These are phyloP conservation scores for Pyrenophora seminiperda DNA, from an alignment of 2,329 filamentous ascomycete genomes.

Conservation along the genomic window DNA sequence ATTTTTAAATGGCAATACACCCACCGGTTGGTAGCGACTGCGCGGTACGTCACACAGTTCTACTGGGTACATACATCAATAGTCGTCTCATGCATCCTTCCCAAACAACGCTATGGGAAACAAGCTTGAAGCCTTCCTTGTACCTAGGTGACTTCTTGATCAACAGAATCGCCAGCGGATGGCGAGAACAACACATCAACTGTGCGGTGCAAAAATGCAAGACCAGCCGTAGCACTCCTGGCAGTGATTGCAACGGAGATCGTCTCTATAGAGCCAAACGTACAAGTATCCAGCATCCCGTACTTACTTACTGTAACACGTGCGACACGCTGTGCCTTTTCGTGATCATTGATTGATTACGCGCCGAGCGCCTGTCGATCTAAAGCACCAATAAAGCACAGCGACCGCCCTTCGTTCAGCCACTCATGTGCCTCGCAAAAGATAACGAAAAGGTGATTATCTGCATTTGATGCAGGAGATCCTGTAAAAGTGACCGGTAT, in stretches of 20 bases:
- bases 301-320: conserved; percentile 2
- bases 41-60: conserved; percentile 2
- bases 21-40: conserved; percentile 9
- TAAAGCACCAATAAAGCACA: conserved; percentile 1
- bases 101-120: background rate
- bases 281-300: background rate
- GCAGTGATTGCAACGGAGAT: background rate
- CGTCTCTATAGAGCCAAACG: background rate
- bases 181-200: background rate
- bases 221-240: background rate
- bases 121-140: background rate
- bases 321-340: conserved; percentile 3
- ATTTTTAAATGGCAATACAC: conserved; percentile 2
- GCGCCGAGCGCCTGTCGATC: conserved; percentile 15
- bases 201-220: background rate
- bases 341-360: conserved; percentile 15
- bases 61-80: too few species aligned
- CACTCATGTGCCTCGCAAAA: conserved; percentile 2
- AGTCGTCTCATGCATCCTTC: background rate
- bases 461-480: conserved; percentile 8
- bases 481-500: background rate
- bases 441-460: conserved; percentile 9
- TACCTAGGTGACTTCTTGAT: background rate
- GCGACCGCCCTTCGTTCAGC: conserved; percentile 15
- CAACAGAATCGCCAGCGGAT: background rate